A percentile compares a stretch with the other conserved stretches of the same genome.
Evolutionary conservation across 2,329 filamentous ascomycete genomes (phyloP).

Genomic region (Sporothrix pseudoabietina): DNA sequence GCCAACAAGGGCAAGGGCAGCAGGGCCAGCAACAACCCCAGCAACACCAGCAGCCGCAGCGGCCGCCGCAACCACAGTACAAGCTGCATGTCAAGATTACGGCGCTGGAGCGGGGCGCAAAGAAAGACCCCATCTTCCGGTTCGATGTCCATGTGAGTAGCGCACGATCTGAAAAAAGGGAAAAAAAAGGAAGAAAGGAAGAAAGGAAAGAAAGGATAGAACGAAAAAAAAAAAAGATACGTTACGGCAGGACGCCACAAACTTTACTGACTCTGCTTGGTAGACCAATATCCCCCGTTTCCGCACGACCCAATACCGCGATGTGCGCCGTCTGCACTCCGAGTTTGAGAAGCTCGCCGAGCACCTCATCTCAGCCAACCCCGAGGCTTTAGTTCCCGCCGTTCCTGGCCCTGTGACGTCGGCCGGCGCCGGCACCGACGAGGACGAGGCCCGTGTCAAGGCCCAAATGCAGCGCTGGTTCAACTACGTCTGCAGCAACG

Average conservation of each 20-base stretch:
- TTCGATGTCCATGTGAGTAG: conserved; percentile 91
- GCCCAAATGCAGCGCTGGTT: conserved; percentile 90
- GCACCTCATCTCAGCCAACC: conserved; percentile 95
- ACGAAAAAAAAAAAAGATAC: background rate
- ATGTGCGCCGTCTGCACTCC: conserved; percentile 91
- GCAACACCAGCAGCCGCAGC: conserved; percentile 56
- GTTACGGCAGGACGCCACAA: background rate
- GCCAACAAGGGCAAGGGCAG: too few species aligned
- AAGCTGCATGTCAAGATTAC: conserved; percentile 95
- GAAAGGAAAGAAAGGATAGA: too few species aligned
- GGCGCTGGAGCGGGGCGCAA: conserved; percentile 85
- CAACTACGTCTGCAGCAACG: conserved; percentile 88
- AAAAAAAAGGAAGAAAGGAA: too few species aligned
- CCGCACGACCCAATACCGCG: conserved; percentile 95
- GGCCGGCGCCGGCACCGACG: conserved; percentile 91
- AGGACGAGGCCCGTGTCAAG: conserved; percentile 90
- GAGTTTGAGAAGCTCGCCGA: conserved; percentile 97
- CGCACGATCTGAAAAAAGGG: too few species aligned
- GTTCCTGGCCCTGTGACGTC: conserved; percentile 94
- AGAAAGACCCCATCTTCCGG: conserved; percentile 91
- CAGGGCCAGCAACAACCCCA: conserved; percentile 29
- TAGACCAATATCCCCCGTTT: conserved; percentile 99
- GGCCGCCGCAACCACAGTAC: conserved; percentile 66
- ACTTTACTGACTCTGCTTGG: too few species aligned
- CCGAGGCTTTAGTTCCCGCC: conserved; percentile 89